Percentiles rank a stretch among this genome's conserved stretches.
Conservation (phyloP, 2,329 filamentous ascomycete species). For the Pyrenochaeta sp. region DNA sequence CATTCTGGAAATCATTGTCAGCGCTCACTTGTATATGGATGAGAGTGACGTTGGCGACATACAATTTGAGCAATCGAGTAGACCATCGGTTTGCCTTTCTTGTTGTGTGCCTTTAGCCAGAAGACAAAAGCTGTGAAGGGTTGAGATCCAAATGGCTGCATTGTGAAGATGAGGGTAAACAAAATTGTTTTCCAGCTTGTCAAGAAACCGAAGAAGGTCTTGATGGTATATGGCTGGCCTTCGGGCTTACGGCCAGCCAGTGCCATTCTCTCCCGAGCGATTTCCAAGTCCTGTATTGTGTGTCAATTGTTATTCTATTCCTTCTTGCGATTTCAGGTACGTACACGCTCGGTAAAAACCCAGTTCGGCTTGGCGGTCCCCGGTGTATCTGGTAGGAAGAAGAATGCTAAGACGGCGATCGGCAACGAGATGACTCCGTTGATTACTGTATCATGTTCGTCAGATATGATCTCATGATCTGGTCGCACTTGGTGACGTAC, state of each 20-base stretch:
- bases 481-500: neutral
- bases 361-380: slow-evolving; percentile 25
- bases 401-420: slow-evolving; percentile 23
- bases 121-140: slow-evolving; percentile 22
- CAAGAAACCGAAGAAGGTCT: slow-evolving; percentile 12
- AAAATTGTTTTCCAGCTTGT: slow-evolving; percentile 22
- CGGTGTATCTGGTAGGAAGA: slow-evolving; percentile 24
- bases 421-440: slow-evolving; percentile 27
- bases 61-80: slow-evolving; percentile 26
- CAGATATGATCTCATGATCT: neutral
- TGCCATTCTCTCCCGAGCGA: slow-evolving; percentile 13
- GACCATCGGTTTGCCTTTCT: slow-evolving; percentile 20
- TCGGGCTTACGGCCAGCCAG: slow-evolving; percentile 15
- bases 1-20: slow-evolving; percentile 10
- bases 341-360: slow-evolving; percentile 19
- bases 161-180: slow-evolving; percentile 21
- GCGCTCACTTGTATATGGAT: no score
- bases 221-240: slow-evolving; percentile 17
- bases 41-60: neutral
- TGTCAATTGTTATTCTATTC: neutral
- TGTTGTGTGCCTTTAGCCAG: slow-evolving; percentile 26
- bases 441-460: slow-evolving; percentile 13
- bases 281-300: slow-evolving; percentile 14
- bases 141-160: slow-evolving; percentile 26
- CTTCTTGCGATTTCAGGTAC: slow-evolving; percentile 3